Percentiles rank a stretch among this genome's conserved stretches.
Conservation (phyloP, 2,329 filamentous ascomycete species). For the Elsinoe arachidis region DNA sequence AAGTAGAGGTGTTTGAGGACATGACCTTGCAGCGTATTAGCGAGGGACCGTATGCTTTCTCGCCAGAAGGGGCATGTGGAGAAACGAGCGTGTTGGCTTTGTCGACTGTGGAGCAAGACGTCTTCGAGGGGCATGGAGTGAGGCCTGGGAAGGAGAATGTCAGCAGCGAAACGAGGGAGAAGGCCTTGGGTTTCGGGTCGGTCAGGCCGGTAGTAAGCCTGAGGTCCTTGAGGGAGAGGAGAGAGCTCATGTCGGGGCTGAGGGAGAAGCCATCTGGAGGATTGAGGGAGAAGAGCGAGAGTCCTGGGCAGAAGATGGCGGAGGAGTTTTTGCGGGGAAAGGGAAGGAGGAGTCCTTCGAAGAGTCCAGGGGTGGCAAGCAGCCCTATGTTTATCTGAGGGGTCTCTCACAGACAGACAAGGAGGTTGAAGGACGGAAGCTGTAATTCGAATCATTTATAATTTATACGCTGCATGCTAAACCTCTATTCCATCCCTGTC, state of each 20-base stretch:
- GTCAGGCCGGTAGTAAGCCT: not conserved
- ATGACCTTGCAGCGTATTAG: slow-evolving; percentile 26
- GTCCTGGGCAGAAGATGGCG: slow-evolving; percentile 17
- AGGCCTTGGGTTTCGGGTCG: not conserved
- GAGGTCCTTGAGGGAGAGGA: slow-evolving; percentile 2
- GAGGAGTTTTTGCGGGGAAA: slow-evolving; percentile 15
- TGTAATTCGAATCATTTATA: slow-evolving; percentile 8
- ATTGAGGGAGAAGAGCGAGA: slow-evolving; percentile 11
- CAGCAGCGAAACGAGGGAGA: slow-evolving; percentile 11
- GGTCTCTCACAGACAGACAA: not conserved
- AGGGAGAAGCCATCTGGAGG: not conserved
- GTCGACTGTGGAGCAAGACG: not conserved
- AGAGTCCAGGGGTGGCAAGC: not conserved
- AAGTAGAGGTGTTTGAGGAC: slow-evolving; percentile 21
- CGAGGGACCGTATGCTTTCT: slow-evolving; percentile 27
- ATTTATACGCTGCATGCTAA: slow-evolving; percentile 6
- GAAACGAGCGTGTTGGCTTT: slow-evolving; percentile 1
- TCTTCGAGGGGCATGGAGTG: slow-evolving; percentile 23
- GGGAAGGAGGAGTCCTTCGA: not conserved
- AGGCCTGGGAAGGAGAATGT: slow-evolving; percentile 19
- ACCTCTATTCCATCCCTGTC: not conserved
- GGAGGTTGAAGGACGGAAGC: not conserved
- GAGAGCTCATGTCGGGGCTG: not conserved
- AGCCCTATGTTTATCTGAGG: slow-evolving; percentile 1
- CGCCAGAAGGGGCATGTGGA: slow-evolving; percentile 16